Evolutionary conservation across 2,329 filamentous ascomycete genomes (phyloP), one percentile per base, ranked within the genome.

Genomic region (Nannizzia gypsea): DNA sequence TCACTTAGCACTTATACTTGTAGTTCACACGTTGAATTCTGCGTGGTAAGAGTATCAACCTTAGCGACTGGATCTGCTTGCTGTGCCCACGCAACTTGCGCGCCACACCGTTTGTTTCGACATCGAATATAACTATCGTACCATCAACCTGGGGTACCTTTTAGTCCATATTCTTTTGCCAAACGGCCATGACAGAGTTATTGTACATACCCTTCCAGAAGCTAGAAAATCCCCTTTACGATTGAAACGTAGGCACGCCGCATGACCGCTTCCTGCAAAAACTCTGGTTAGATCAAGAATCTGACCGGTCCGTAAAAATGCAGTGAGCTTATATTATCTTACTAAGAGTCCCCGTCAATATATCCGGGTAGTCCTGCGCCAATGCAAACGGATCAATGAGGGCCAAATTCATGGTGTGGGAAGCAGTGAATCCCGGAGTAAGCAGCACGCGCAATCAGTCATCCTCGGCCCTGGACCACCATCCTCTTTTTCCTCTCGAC

Each of bases 71-170:
- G 60, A 99, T 91, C 71, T 93, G 92, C 70, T 89, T 86, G 57
- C 89, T 95, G 75, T 99, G 93, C 11, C 92, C 93, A 65, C 90
- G 85, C 64, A 99, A 79, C 76, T 97, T 99, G 70, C 90, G 87
- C 61, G 93, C 93, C 3, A 97, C 89, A 40, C 93, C 92, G 80
- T 95, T 95, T 8, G 95, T 99, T 75, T 99, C 95, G 56, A 97
- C 84, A 71, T 99, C 93, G 81, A 95, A 99, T 54, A 99, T 88
- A 59, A 95, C 89, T 44, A 99, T 88, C 3, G 90, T 93, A 66
- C 93, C 93, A 76, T 99, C 93, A 63, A 83, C 78, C 80, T 82
- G 34, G 11, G 52, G 34, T 31, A 17, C 11, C 3, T 17, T 17
- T 54, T 54, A 54, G 26, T n/a, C 26, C 6, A 58, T 17, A n/a